Conservation (phyloP, 805 yeast species). For the Candida boidinii region DNA sequence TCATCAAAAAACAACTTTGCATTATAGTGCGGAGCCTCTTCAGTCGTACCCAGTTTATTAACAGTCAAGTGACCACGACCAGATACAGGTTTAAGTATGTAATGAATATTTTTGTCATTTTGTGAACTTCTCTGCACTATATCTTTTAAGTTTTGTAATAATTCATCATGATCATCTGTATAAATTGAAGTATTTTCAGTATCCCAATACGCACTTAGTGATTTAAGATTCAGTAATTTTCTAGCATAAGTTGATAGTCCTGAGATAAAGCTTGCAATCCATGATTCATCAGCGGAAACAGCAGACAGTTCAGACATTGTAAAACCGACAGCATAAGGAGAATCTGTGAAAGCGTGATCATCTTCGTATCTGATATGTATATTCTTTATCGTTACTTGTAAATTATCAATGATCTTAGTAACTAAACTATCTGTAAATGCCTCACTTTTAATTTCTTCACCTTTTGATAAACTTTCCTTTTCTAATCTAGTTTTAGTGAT, state of each 20-base stretch:
- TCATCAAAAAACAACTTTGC: constrained; percentile 79
- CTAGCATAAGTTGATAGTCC: constrained; percentile 58
- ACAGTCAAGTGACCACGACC: constrained; percentile 80
- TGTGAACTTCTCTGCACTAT: constrained; percentile 28
- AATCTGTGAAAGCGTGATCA: constrained; percentile 54
- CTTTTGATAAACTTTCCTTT: constrained; percentile 15
- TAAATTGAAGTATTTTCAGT: constrained; percentile 48
- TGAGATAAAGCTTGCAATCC: constrained; percentile 82
- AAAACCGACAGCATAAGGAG: constrained; percentile 76
- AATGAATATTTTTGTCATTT: constrained; percentile 32
- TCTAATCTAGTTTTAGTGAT: constrained; percentile 24
- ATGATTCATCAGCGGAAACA: constrained; percentile 74
- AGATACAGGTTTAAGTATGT: constrained; percentile 75
- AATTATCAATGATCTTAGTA: constrained; percentile 85
- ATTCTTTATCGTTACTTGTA: constrained; percentile 84
- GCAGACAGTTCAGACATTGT: constrained; percentile 85
- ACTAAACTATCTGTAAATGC: constrained; percentile 80
- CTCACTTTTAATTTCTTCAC: constrained; percentile 49
- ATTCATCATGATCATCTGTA: constrained; percentile 37
- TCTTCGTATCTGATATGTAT: constrained; percentile 94
- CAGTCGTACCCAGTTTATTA: constrained; percentile 72
- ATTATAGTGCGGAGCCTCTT: constrained; percentile 55
- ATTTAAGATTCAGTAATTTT: constrained; percentile 67
- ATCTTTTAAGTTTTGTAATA: constrained; percentile 39
- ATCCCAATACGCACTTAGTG: constrained; percentile 78